Base-by-base conservation (phyloP, 2,329 filamentous ascomycete genomes). In the Cladosporium colombiae region DNA sequence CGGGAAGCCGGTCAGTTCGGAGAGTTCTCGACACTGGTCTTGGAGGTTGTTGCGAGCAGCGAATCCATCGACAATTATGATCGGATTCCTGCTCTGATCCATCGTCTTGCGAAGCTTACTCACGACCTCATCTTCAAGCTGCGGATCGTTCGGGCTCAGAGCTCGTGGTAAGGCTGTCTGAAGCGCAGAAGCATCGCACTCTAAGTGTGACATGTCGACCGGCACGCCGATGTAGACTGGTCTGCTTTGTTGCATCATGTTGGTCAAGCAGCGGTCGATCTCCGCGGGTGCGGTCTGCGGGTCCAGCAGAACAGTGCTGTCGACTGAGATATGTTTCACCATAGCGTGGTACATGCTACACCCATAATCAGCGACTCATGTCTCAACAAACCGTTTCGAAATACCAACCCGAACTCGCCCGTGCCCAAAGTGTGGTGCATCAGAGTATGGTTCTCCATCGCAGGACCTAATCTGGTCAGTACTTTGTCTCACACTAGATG, bases 381-480 rank as follows among this genome's bases (percentile, higher is more conserved):
- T 13, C 5, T 18, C 14, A 2, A 18, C 13, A 5, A n/a, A 44
- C 0, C 7, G 18, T 44, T 3, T 5, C 25, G 16, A 23, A 6
- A 52, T 0, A 52, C 49, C 2, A 2, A 57, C 52, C 50, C 66
- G 44, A 70, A 75, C 40, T 70, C 68, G n/a, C 71, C 71, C 50
- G 71, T 66, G 16, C 73, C 71, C 21, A 74, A 59, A 13, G 69
- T 70, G 62, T 75, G 73, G 64, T 76, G 74, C 66, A 74, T 71
- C 16, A 70, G 58, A 13, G 65, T 62, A 7, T 53, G 63, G 18
- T 70, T 69, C 50, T 69, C 66, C 23, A 68, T 68, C 5, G 70
- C 69, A 10, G 62, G 52, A 23, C 62, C 50, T 64, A 21, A 6
- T 31, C 1, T 23, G 4, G 13, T 60, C 57, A 60, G 25, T 10